A percentile compares a stretch with the other conserved stretches of the same genome.
Evolutionary conservation across 164 flowering plant genomes (phyloP).

Genomic region (Tinospora cordifolia): DNA sequence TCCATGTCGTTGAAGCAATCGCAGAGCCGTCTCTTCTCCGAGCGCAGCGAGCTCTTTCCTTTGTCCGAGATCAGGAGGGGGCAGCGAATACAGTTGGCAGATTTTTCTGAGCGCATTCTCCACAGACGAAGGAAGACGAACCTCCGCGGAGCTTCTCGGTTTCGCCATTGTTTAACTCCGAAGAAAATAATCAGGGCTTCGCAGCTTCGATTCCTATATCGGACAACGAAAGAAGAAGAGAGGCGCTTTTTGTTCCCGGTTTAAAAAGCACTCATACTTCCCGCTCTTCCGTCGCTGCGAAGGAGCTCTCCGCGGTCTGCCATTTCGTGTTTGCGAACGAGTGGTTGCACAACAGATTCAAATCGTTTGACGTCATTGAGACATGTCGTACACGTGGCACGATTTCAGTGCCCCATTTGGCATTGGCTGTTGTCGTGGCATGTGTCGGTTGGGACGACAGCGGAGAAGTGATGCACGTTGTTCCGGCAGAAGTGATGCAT

Average conservation of each 20-base stretch:
- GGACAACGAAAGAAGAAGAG: not conserved
- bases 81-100: slow-evolving; percentile 7
- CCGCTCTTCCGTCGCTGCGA: too few species aligned
- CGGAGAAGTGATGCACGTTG: too few species aligned
- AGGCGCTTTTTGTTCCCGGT: not conserved
- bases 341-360: too few species aligned
- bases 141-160: not conserved
- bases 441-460: too few species aligned
- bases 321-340: too few species aligned
- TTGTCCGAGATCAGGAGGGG: slow-evolving; percentile 8
- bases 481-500: too few species aligned
- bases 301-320: too few species aligned
- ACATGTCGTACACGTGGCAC: too few species aligned
- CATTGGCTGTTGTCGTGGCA: too few species aligned
- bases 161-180: slow-evolving; percentile 4
- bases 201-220: not conserved
- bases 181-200: not conserved
- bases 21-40: slow-evolving; percentile 28
- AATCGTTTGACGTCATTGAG: too few species aligned
- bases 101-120: slow-evolving; percentile 7
- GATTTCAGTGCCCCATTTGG: too few species aligned
- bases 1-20: not conserved
- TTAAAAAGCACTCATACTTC: too few species aligned
- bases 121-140: slow-evolving; percentile 11
- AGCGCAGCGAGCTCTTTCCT: slow-evolving; percentile 19